These are phyloP conservation scores for Pseudogymnoascus sp. DNA, from an alignment of 2,329 filamentous ascomycete genomes.

Conservation along the genomic window DNA sequence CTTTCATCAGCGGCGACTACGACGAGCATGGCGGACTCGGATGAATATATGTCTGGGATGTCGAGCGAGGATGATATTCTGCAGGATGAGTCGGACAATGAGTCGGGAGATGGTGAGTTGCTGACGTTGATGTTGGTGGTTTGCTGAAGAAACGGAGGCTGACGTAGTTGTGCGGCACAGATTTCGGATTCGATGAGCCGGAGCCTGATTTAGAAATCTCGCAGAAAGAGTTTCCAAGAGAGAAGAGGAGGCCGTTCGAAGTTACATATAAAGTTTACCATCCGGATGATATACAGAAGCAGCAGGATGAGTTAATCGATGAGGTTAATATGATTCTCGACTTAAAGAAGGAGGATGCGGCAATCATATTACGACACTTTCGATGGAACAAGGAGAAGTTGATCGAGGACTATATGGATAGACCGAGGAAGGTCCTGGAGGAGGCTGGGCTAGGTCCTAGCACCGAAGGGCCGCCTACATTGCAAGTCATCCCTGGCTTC, in stretches of 20 bases:
- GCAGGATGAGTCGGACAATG: conserved; percentile 71
- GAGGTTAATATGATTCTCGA: conserved; percentile 90
- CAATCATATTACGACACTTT: conserved; percentile 80
- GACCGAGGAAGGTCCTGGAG: conserved; percentile 68
- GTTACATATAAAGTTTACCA: conserved; percentile 75
- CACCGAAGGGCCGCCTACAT: conserved; percentile 51
- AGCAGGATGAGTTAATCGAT: conserved; percentile 77
- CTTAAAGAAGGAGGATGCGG: conserved; percentile 78
- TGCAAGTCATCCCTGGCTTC: conserved; percentile 68
- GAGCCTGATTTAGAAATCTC: conserved; percentile 40
- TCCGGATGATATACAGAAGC: conserved; percentile 70
- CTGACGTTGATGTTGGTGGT: not conserved
- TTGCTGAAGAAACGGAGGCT: not conserved
- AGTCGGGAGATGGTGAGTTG: conserved; percentile 26
- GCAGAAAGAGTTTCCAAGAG: conserved; percentile 58
- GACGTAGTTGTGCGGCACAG: conserved; percentile 14
- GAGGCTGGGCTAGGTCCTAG: conserved; percentile 69
- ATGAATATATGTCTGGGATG: conserved; percentile 80
- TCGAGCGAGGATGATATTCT: conserved; percentile 69
- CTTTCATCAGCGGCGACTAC: conserved; percentile 43
- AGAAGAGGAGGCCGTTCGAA: conserved; percentile 69
- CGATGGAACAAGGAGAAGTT: conserved; percentile 95
- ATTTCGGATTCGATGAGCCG: conserved; percentile 38
- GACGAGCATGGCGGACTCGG: conserved; percentile 74
- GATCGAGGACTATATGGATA: conserved; percentile 95